Base-by-base conservation (phyloP, 306 rosid species). In the Glycine soja region DNA sequence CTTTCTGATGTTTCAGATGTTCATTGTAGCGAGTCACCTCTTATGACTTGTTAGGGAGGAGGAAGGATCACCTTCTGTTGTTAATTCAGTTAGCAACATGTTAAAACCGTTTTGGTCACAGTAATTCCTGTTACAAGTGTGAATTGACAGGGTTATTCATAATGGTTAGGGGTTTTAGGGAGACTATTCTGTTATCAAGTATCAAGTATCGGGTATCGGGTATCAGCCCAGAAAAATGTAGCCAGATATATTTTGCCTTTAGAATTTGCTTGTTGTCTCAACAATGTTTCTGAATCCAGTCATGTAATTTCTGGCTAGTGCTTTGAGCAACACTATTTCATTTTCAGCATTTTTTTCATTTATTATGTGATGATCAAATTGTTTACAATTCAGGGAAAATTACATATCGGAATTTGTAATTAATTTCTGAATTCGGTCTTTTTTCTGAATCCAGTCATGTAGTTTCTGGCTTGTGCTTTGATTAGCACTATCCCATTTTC, bases 21-120 rank as follows among this genome's bases (percentile, higher is more conserved):
- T 86, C 97, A 90, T 63, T 87, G 97, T 76, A 90, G 90, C 75
- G 99, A 89, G 94, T 93, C 99, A 88, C 91, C 95, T 67, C 98
- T 95, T 66, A 86, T 89, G 97, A 90, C 93, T 57, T 86, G 85
- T 84, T 92, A 81, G 84, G 75, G 30, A 24, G 30, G 30, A 24
- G 30, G 30, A 24, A 2, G 30, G 34, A 4, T 30, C 13, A 5
- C 72, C n/a, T 61, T 43, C 3, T 52, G 68, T 19, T 76, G 73
- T 70, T 36, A 47, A 45, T 70, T 70, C 70, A 52, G 16, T 52
- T 11, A 52, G 38, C 59, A 14, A 7, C 42, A 15, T 15, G 65
- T 77, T 77, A 8, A 56, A 58, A 47, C 66, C 9, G 63, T 57
- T 40, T 40, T 75, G 65, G 79, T 72, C 54, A 19, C 45, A 38